Percentiles rank a stretch among this genome's conserved stretches.
These are phyloP conservation scores for Priceomyces carsonii DNA, from an alignment of 805 yeast species.

Conservation along the genomic window DNA sequence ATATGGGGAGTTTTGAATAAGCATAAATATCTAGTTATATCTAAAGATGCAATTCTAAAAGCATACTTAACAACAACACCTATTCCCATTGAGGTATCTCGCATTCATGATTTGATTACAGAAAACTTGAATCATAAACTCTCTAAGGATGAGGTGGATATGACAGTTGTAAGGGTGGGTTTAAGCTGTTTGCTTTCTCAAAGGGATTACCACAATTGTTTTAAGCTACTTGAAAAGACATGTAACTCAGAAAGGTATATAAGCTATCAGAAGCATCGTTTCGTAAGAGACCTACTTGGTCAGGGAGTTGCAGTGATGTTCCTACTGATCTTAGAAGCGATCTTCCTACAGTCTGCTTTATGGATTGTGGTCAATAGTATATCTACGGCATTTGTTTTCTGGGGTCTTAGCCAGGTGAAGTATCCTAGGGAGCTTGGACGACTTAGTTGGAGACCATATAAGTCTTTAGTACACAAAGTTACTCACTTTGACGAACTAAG, in stretches of 20 bases:
- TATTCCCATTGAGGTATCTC: conserved; percentile 11
- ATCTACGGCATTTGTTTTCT: conserved; percentile 5
- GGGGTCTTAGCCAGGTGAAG: conserved; percentile 8
- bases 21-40: neutral
- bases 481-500: conserved; percentile 32
- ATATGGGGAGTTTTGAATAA: conserved; percentile 11
- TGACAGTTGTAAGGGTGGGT: conserved; percentile 11
- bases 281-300: neutral
- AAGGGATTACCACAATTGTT: conserved; percentile 29
- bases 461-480: conserved; percentile 22
- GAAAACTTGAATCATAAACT: conserved; percentile 7
- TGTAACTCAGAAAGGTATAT: conserved; percentile 13
- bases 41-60: conserved; percentile 10
- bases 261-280: conserved; percentile 13
- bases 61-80: conserved; percentile 21
- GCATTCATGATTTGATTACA: conserved; percentile 11
- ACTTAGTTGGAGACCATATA: conserved; percentile 40
- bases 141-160: conserved; percentile 4
- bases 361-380: conserved; percentile 6
- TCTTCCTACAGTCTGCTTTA: conserved; percentile 11
- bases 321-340: conserved; percentile 3
- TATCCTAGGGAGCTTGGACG: conserved; percentile 22
- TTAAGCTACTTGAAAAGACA: conserved; percentile 28
- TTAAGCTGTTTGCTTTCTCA: conserved; percentile 19
- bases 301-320: neutral